Base-by-base conservation (phyloP, 495 filamentous ascomycete species). In the Hypomontagnella monticulosa region DNA sequence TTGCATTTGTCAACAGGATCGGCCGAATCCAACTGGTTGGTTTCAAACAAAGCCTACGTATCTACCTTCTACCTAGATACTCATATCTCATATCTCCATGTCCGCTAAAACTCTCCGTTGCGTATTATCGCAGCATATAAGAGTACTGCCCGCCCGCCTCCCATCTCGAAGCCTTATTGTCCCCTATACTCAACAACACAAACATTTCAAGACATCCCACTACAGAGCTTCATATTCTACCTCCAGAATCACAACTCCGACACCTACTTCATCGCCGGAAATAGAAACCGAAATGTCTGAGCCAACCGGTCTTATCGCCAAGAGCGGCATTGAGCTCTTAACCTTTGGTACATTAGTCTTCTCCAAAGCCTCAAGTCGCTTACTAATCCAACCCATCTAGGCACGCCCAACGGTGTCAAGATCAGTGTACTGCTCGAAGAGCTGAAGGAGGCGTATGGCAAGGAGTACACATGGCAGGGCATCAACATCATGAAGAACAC, bases 401-500 rank as follows among this genome's bases (percentile, higher is more conserved):
- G 64, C 3, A 71, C 82, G 6, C 82, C 81, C 33, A 84, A 85
- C 61, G 81, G 82, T 33, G 41, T 64, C 65, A 94, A 93, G 71
- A 85, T 87, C 65, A 90, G 88, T 64, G 92, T 94, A 63, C 80
- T 89, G 0, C 81, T 96, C n/a, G 91, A 96, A 76, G 92, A 96
- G 77, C 84, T 93, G 0, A 80, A 80, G 36, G 78, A 65, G 4
- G 78, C 76, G 37, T 83, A 83, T 48, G 87, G 87, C 16, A 78
- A 86, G 19, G 75, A 82, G 0, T 90, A 89, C 72, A 80, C 81
- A 14, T 81, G 80, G 60, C 81, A 90, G 65, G 83, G 84, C 42
- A 84, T 96, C 68, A 85, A 91, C 62, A 87, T 96, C 63, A 71
- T 67, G 48, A 88, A 90, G 66, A 90, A 91, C 73, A 81, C 77